Base-by-base conservation (phyloP, 305 asterid genomes). In the Fraxinus angustifolia region DNA sequence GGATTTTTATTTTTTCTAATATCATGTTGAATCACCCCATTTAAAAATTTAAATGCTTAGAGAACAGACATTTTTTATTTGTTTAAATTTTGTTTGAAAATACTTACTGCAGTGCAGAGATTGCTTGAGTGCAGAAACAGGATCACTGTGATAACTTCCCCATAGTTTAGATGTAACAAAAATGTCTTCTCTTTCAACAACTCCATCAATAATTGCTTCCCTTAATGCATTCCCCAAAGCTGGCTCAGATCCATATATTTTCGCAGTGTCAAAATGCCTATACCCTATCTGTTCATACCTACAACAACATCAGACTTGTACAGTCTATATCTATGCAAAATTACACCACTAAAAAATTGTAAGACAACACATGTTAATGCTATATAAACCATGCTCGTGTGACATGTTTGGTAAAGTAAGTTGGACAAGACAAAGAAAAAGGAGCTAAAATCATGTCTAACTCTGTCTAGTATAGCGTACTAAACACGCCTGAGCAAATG, bases 71-170 rank as follows among this genome's bases (percentile, higher is more conserved):
- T 50, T 5, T 48, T 12, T 50, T 50, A 16, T 23, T 23, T 0
- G 4, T 50, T 50, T 50, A 4, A 3, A 50, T 50, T 50, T 4
- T 50, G 21, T 16, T 17, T 14, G 21, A 23, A 16, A n/a, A 50
- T 50, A 71, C 89, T 87, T 90, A 94, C 98, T 23, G 26, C 26
- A 94, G 88, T 23, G 26, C 26, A 94, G 88, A 38, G 98, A 89
- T 81, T 85, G 91, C 16, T 82, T 83, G 28, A 93, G 91, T 0
- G 97, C 97, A 0, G 92, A 83, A 19, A 94, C 86, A 1, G 97
- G 97, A 74, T 93, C 95, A 62, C 90, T 90, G 87, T 94, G 98
- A 81, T 94, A 91, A 75, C 96, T 87, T 36, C 97, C 87, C 98
- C 98, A 94, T 4, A 94, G 87, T 70, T 94, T 93, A 0, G 98